These are phyloP conservation scores for Leccinum longicurvipes DNA, from an alignment of 768 basidiomycete genomes.

Conservation along the genomic window DNA sequence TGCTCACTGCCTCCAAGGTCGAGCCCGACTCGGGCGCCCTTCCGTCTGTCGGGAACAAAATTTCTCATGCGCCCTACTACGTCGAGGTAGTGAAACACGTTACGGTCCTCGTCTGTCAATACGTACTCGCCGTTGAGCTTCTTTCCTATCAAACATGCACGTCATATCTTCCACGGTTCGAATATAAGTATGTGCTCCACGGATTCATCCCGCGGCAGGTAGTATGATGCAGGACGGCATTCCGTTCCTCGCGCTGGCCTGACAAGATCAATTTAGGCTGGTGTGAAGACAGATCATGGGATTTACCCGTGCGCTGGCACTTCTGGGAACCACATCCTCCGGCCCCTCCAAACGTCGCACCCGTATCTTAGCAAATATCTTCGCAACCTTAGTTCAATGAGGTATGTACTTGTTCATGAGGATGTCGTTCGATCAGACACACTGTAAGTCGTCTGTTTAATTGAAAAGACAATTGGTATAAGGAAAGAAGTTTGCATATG, in stretches of 20 bases:
- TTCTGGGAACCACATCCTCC: neutral
- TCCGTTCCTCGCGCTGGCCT: neutral
- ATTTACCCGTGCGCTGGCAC: conserved; percentile 4
- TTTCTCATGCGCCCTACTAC: neutral
- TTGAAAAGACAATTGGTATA: neutral
- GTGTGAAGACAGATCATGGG: neutral
- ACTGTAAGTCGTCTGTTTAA: neutral
- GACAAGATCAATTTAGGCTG: neutral
- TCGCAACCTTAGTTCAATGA: neutral
- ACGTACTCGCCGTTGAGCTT: neutral
- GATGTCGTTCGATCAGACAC: neutral
- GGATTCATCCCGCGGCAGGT: neutral
- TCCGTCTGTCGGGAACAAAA: neutral
- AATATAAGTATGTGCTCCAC: no score
- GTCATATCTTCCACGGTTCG: no score
- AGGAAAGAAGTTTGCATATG: no score
- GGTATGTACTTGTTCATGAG: neutral
- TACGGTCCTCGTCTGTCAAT: neutral
- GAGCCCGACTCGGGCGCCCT: neutral
- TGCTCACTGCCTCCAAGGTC: neutral
- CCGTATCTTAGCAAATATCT: no score
- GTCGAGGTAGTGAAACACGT: neutral
- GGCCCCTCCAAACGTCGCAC: neutral
- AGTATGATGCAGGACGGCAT: neutral
- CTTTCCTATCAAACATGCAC: neutral